Base-by-base conservation (phyloP, 106 monocot genomes). In the Ottelia alismoides region DNA sequence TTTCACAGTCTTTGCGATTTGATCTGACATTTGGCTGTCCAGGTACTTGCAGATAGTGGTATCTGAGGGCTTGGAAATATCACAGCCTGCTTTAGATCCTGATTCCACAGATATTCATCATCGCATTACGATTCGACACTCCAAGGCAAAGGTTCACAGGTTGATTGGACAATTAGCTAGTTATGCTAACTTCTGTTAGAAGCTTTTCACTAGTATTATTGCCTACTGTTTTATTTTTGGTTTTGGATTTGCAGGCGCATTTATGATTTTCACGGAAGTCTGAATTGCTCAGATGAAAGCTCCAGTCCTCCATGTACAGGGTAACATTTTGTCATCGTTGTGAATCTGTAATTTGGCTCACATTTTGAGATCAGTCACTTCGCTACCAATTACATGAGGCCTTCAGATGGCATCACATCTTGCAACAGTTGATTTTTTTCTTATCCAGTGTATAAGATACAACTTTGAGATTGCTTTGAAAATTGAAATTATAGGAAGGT, bases 221-320 rank as follows among this genome's bases (percentile, higher is more conserved):
- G 57, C 51, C 27, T 56, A 53, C 45, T 21, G 19, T 50, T 31
- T 62, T n/a, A n/a, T n/a, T n/a, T n/a, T n/a, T n/a, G n/a, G n/a
- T n/a, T n/a, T n/a, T n/a, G n/a, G n/a, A n/a, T 62, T 28, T 14
- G 21, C 53, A 92, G 92, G 64, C 59, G 87, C 62, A 64, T 92
- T 28, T 86, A 92, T 70, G 72, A 68, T 64, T 73, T 49, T 56
- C 73, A 71, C 31, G 87, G 87, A 27, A 92, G 87, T 68, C 28
- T 92, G 28, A 92, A 87, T 72, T 92, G 92, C 70, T 77, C 92
- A 43, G 70, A 70, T 43, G 83, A 80, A 66, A 87, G 92, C 66
- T 77, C 55, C 69, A 87, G 80, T 47, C 92, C 92, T 72, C 92
- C 92, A 29, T 92, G 92, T 57, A 92, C 87, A 47, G 92, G 92